Conservation (phyloP, 2,329 filamentous ascomycete genomes). For the Sporothrix pseudoabietina region DNA sequence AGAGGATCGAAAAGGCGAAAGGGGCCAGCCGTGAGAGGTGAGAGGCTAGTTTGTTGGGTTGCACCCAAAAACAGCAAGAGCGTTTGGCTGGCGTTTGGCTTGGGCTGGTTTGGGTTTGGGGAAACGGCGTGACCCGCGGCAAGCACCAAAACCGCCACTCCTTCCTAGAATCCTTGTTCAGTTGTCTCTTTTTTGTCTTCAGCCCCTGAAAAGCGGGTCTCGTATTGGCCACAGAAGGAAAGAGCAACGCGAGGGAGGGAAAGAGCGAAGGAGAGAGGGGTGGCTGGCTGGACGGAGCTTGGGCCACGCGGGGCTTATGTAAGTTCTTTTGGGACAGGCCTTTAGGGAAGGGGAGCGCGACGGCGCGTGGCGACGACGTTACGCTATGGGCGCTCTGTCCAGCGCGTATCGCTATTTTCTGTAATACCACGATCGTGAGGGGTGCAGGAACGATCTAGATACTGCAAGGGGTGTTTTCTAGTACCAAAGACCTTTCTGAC, state of each 20-base stretch:
- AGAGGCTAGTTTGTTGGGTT: background rate
- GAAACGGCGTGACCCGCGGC: conserved; percentile 23
- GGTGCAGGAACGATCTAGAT: background rate
- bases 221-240: conserved; percentile 22
- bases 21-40: background rate
- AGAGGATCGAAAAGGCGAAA: background rate
- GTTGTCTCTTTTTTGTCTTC: background rate
- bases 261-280: background rate
- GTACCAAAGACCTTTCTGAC: background rate
- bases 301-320: conserved; percentile 20
- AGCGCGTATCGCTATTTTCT: conserved; percentile 5
- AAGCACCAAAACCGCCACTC: conserved; percentile 1
- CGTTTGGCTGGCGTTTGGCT: background rate
- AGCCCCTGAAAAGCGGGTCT: conserved; percentile 31
- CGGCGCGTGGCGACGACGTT: conserved; percentile 4
- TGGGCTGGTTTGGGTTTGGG: background rate
- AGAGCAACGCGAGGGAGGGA: background rate
- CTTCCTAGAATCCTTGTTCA: conserved; percentile 12
- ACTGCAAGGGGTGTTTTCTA: background rate
- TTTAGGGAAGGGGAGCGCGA: background rate
- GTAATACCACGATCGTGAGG: background rate
- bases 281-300: conserved; percentile 22
- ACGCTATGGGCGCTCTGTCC: background rate
- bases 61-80: conserved; percentile 7
- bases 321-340: background rate